Evolutionary conservation across 2,329 filamentous ascomycete species (phyloP), one percentile per base, ranked within the genome.

Genomic region (Magnaporthiopsis incrustans): DNA sequence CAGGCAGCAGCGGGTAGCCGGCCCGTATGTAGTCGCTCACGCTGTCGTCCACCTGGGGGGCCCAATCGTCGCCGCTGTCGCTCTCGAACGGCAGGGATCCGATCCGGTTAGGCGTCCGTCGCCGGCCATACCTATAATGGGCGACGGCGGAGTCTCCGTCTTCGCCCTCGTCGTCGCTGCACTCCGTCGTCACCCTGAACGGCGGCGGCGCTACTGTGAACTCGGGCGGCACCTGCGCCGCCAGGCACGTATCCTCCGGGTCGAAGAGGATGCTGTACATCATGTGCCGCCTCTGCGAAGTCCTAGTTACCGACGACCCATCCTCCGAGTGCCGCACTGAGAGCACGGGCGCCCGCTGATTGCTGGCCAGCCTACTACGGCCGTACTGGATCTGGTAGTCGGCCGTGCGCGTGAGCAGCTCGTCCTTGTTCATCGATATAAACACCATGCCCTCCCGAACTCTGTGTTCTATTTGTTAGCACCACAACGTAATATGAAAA

Each of bases 371-470:
- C 71, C 66, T 59, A 71, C 71, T 25, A 2, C 66, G 67, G 2
- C 78, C 75, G 70, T 89, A 91, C 69, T 89, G 85, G 32, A 94
- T 88, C 68, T 91, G 85, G 73, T 94, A 94, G 66, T 87, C 83
- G 8, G 89, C 84, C 14, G 91, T 95, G 65, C 88, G 83, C 26
- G 81, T 84, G 58, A 95, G 77, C 1, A 95, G 78, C 66, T 95
- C 88, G 68, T 96, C 87, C 53, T 88, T 85, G 57, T 87, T 84
- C 93, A 97, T 97, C 59, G 91, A 85, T 33, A 98, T 83, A 72
- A 97, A 97, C 1, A 98, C 85, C 83, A 97, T 89, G 59, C 95
- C 94, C 81, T 96, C 90, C 75, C 94, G 89, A 63, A 97, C 88
- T 63, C 91, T 94, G 73, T 64, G 44, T 5, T 14, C 10, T 67